phyloP scores from a whole-genome alignment of 139 green algal genomes.

The Micractinium sp. region DNA sequence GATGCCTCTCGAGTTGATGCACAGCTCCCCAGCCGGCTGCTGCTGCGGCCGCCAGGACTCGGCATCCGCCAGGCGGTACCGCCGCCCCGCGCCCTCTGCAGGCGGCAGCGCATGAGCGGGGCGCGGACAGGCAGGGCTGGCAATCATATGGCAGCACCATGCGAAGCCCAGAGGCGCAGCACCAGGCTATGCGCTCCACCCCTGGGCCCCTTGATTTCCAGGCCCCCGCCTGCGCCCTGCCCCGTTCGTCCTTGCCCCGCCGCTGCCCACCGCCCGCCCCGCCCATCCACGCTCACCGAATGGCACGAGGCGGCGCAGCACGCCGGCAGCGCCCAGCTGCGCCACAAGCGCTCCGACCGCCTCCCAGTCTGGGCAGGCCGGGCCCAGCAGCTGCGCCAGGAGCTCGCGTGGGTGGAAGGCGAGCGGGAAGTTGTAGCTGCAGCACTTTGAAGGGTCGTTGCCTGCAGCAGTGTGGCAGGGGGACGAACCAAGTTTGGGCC shows the following conservation, averaged over 20 bases:
- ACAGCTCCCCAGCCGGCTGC: background rate
- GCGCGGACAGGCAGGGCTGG: background rate
- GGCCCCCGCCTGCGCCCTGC: no score
- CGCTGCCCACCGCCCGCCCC: background rate
- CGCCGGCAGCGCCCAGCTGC: background rate
- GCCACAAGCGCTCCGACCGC: background rate
- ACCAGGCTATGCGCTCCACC: no score
- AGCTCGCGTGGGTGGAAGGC: background rate
- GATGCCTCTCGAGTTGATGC: conserved; percentile 12
- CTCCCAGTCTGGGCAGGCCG: background rate
- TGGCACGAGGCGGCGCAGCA: background rate
- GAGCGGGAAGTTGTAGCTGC: conserved; percentile 20
- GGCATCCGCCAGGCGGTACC: background rate
- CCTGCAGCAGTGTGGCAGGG: no score
- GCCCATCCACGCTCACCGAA: background rate
- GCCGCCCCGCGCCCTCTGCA: conserved; percentile 12
- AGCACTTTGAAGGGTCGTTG: conserved; percentile 8
- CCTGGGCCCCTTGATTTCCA: no score
- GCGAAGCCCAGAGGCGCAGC: no score
- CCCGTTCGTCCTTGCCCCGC: background rate
- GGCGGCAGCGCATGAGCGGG: background rate
- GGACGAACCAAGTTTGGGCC: no score
- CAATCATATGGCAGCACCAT: no score
- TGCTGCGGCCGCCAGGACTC: background rate
- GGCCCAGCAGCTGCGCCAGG: background rate